Base-by-base conservation (phyloP, 2,329 filamentous ascomycete species). In the Exserohilum turcica region DNA sequence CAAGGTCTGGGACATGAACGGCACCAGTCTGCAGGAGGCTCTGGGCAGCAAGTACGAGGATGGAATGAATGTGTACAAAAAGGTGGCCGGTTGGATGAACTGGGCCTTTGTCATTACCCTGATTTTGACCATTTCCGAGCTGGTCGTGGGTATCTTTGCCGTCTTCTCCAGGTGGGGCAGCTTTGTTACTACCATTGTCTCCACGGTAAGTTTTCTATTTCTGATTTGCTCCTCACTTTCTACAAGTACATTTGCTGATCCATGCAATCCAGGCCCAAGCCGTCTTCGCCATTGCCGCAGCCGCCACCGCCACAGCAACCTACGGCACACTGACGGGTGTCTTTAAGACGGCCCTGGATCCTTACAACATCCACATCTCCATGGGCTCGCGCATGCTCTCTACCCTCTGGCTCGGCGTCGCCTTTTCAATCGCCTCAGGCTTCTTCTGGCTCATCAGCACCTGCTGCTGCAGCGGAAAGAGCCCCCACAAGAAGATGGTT, bases 371-470 rank as follows among this genome's bases (percentile, higher is more conserved):
- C 63, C 75, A 83, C 5, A 84, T 86, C 44, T 76, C 72, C 44
- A 77, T 95, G 72, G 89, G 92, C 77, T 84, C 74, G 27, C 78
- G 80, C 54, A 93, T 89, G 78, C 85, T 94, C 48, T 82, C 82
- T 31, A 78, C 86, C 16, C 84, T 89, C 65, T 97, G 92, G 91
- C 80, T 97, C 55, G 87, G 87, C 37, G 87, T 88, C 33, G 89
- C 84, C 24, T 92, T 95, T 71, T 87, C 88, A 57, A 72, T 94
- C 29, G 90, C 76, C 36, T 88, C 89, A 6, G 85, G 84, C 60
- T 77, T 96, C 71, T 97, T 97, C 87, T 97, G 94, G 93, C 79
- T 92, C 70, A 85, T 95, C 74, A 91, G 87, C 75, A 84, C 89
- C 68, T 97, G 93, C 87, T 97, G 92, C 85, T 96, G 92, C 82